Percentiles rank a stretch among this genome's conserved stretches.
Conservation (phyloP, 257 asterid species). For the Misopates orontium region DNA sequence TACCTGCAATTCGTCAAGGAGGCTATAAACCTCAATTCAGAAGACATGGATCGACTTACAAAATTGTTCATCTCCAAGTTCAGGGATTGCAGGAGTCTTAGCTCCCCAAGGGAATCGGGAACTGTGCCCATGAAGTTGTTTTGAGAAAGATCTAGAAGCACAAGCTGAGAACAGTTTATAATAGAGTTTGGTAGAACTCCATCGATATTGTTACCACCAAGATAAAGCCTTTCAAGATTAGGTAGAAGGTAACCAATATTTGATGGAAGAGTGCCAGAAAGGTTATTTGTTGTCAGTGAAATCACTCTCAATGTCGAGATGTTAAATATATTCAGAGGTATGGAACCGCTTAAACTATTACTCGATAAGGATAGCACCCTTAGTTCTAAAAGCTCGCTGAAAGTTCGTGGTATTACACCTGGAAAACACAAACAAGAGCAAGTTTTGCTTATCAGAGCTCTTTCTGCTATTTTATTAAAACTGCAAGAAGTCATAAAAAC, state of each 20-base stretch:
- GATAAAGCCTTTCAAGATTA: conserved; percentile 23
- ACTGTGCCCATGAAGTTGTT: too few relatives aligned
- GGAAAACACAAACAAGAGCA: too few relatives aligned
- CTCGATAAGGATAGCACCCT: too few relatives aligned
- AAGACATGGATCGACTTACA: conserved; percentile 2
- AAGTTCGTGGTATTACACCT: too few relatives aligned
- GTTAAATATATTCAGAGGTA: conserved; percentile 9
- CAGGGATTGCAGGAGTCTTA: too few relatives aligned
- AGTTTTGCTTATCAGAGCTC: too few relatives aligned
- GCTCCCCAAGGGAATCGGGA: too few relatives aligned
- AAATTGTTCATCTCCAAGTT: background rate
- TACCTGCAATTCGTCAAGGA: conserved; percentile 26
- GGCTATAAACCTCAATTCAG: conserved; percentile 23
- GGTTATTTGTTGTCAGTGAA: background rate
- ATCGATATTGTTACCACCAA: conserved; percentile 27
- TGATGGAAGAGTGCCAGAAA: conserved; percentile 27
- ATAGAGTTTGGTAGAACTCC: conserved; percentile 38
- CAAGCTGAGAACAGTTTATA: conserved; percentile 16
- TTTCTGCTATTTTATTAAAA: too few relatives aligned
- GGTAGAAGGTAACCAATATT: conserved; percentile 31
- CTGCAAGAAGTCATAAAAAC: too few relatives aligned
- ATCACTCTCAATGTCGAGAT: conserved; percentile 18
- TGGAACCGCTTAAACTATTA: background rate
- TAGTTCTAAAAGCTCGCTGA: too few relatives aligned
- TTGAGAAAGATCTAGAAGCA: conserved; percentile 12